Evolutionary conservation across 352 stramenopile genomes (phyloP), one percentile per base, ranked within the genome.

Genomic region (Globisporangium heterothallicum): DNA sequence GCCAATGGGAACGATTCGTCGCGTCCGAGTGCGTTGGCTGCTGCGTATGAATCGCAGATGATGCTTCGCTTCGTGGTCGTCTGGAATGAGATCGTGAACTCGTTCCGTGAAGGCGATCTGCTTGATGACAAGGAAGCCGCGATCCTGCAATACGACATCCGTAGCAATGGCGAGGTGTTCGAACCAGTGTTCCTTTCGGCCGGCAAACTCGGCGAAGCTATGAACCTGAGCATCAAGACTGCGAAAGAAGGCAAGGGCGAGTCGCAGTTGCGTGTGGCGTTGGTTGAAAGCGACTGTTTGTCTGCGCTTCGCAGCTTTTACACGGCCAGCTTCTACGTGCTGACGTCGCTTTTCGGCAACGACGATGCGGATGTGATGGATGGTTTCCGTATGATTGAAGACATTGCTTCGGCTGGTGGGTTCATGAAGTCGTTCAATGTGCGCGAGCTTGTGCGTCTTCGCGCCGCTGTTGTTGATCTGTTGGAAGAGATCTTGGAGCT

Each of bases 41-140:
- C 74, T 0, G 75, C 75, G 3, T 88, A 86, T 60, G 71, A 88
- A 49, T 87, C 74, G 22, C 78, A 90, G 56, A 88, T 88, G 78
- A 86, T 88, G 77, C 56, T 90, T 19, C 78, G 78, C 8, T 90
- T 90, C 24, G 78, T 88, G 8, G 78, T 90, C 5, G 78, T 90
- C 2, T 90, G 78, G 78, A 90, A 90, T 48, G 78, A 90, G 47
- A 88, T 88, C 34, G 78, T 90, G 5, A 90, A 90, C 59, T 88
- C 77, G 6, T 90, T 90, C 61, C 74, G 78, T 14, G 77, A 86
- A 51, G 70, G 72, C 4, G 78, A 90, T 59, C 51, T 90, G 41
- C 49, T 90, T 4, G 78, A 90, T 19, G 78, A 90, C 53, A 90
- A 88, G 49, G 78, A 90, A 48, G 78, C 78, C 1, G 78, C 78